A percentile compares a stretch with the other conserved stretches of the same genome.
phyloP scores from a whole-genome alignment of 306 rosid genomes.

The Carpinus fangiana region DNA sequence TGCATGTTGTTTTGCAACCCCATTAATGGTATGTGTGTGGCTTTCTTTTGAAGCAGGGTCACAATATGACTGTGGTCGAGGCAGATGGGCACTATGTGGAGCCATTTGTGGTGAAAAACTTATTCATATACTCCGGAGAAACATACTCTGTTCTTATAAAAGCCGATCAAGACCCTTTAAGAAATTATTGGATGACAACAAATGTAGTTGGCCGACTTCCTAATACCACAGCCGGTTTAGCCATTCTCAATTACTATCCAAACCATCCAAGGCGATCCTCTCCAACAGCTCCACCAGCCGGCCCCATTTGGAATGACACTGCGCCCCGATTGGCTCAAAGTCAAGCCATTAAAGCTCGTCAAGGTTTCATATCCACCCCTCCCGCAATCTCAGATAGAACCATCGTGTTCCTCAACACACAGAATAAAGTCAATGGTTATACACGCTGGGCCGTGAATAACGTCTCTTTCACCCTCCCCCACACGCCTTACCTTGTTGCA shows the following conservation, averaged over 20 bases:
- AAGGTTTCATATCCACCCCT: slow-evolving; percentile 47
- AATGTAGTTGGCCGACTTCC: slow-evolving; percentile 57
- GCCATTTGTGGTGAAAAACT: slow-evolving; percentile 68
- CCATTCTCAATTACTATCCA: slow-evolving; percentile 72
- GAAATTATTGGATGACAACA: slow-evolving; percentile 80
- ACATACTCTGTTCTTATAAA: slow-evolving; percentile 79
- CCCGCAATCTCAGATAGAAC: slow-evolving; percentile 65
- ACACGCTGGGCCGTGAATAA: slow-evolving; percentile 70
- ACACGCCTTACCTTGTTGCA: slow-evolving; percentile 76
- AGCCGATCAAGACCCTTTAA: slow-evolving; percentile 70
- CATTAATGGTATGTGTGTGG: background rate
- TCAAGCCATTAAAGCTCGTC: slow-evolving; percentile 56
- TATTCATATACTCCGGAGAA: slow-evolving; percentile 85
- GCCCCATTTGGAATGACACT: slow-evolving; percentile 62
- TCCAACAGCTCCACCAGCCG: slow-evolving; percentile 47
- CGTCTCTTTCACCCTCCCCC: slow-evolving; percentile 66
- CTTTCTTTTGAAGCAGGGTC: slow-evolving; percentile 53
- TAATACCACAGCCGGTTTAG: slow-evolving; percentile 69
- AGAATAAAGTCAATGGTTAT: slow-evolving; percentile 37
- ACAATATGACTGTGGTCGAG: slow-evolving; percentile 88
- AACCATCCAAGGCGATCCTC: slow-evolving; percentile 68
- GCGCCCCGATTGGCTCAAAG: slow-evolving; percentile 55
- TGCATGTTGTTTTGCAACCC: background rate
- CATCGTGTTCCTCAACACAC: slow-evolving; percentile 79
- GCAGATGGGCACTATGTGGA: slow-evolving; percentile 93